A percentile compares a stretch with the other conserved stretches of the same genome.
These are phyloP conservation scores for Pholiota adiposa DNA, from an alignment of 1,284 basidiomycete genomes.

Conservation along the genomic window DNA sequence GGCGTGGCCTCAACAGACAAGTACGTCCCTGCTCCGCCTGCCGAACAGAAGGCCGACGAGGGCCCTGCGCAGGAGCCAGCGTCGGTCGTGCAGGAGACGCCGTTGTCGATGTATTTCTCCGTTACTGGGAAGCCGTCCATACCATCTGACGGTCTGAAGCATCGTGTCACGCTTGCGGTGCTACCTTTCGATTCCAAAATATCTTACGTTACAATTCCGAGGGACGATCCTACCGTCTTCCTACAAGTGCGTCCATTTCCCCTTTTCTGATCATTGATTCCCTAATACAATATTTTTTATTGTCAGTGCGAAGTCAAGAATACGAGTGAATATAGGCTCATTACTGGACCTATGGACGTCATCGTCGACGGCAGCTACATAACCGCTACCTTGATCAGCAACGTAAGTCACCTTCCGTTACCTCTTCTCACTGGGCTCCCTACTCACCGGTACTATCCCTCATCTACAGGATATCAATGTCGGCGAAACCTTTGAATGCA, in stretches of 20 bases:
- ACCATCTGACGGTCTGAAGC: slow-evolving; percentile 54
- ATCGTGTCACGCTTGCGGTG: slow-evolving; percentile 56
- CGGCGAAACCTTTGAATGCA: slow-evolving; percentile 55
- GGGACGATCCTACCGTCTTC: slow-evolving; percentile 48
- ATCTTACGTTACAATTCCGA: slow-evolving; percentile 53
- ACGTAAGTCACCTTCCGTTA: slow-evolving; percentile 35
- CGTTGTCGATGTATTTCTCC: slow-evolving; percentile 51
- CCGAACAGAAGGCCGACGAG: slow-evolving; percentile 18
- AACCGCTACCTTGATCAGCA: slow-evolving; percentile 44
- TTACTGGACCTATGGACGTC: slow-evolving; percentile 54
- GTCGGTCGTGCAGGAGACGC: slow-evolving; percentile 52
- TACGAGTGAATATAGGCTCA: slow-evolving; percentile 53
- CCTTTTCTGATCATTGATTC: not conserved
- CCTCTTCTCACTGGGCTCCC: not conserved
- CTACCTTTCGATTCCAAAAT: slow-evolving; percentile 51
- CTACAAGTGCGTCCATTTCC: slow-evolving; percentile 40
- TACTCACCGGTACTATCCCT: not conserved
- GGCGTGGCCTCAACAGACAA: not conserved
- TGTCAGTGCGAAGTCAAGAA: slow-evolving; percentile 54
- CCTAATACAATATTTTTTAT: slow-evolving; percentile 9
- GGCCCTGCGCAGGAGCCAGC: slow-evolving; percentile 31
- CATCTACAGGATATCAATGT: slow-evolving; percentile 49
- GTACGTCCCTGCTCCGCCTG: slow-evolving; percentile 12
- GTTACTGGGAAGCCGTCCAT: slow-evolving; percentile 53
- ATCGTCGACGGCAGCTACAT: slow-evolving; percentile 56